Evolutionary conservation across 2,329 filamentous ascomycete genomes (phyloP).

Genomic region (Didymella glomerata): DNA sequence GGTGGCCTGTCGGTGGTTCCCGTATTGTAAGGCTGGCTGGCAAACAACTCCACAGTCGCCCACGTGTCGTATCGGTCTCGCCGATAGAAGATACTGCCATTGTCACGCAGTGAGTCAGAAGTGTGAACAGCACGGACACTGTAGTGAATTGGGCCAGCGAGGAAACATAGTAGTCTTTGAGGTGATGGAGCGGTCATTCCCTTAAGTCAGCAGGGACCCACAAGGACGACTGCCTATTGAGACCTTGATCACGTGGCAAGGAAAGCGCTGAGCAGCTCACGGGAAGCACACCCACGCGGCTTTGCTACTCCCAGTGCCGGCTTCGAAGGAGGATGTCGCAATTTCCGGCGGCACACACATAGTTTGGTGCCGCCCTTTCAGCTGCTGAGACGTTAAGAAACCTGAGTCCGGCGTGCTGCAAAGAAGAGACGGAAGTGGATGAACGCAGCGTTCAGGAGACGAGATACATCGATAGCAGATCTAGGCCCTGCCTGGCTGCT

Average conservation of each 20-base stretch:
- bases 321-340: neutral
- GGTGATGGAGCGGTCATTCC: too few relatives aligned
- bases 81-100: neutral
- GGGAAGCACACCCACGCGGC: neutral
- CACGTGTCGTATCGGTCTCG: neutral
- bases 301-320: neutral
- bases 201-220: too few relatives aligned
- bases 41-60: neutral
- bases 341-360: neutral
- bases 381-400: neutral
- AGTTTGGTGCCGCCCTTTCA: neutral
- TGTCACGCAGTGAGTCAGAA: neutral
- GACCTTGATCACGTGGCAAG: neutral
- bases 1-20: neutral
- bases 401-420: neutral
- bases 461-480: neutral
- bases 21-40: neutral
- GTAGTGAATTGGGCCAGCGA: neutral
- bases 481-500: conserved; percentile 1
- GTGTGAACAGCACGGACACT: too few relatives aligned
- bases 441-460: neutral
- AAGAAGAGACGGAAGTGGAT: neutral
- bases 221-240: too few relatives aligned
- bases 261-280: neutral
- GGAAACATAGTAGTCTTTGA: neutral